Evolutionary conservation across 1,284 basidiomycete species (phyloP), one percentile per base, ranked within the genome.

Genomic region (Microbotryomycetes sp.): DNA sequence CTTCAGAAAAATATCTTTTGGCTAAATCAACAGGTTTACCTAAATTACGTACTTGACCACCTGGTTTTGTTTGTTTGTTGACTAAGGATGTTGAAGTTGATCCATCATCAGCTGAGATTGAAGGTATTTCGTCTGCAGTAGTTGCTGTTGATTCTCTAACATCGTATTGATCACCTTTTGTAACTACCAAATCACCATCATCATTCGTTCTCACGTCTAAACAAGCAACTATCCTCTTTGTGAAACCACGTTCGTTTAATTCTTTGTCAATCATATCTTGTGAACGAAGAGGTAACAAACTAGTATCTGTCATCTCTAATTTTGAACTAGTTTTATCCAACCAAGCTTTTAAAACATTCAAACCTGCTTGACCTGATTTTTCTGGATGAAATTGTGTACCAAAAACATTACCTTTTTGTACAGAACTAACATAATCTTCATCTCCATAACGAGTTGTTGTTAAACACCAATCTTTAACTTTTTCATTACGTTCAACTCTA

Each of bases 111-210:
- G 63, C 42, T 2, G 64, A 54, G 32, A 56, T 52, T 3, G 67
- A 59, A 16, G 60, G 22, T 54, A 65, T 71, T 32, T 77, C 68
- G 16, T 63, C 64, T 19, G 64, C 59, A 32, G 14, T 77, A 73
- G 73, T 87, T 89, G 51, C 26, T 45, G 58, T 67, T 54, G 73
- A 71, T 76, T 97, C 94, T 60, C 94, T 88, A 16, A 97, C 94
- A 74, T 97, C 92, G 79, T 99, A 99, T 74, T 96, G 93, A 77
- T 99, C 96, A 59, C 96, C 96, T 79, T 99, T 99, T 54, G 96
- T 99, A 2, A 99, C 96, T 60, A 99, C 93, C 56, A 99, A 85
- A 76, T 99, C 96, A 50, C 96, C 96, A 31, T 86, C 56, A 75
- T 99, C 96, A 78, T 98, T 98, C 45, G 91, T 85, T 49, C 96